Percentiles rank a stretch among this genome's conserved stretches.
These are phyloP conservation scores for Coccomyxa subellipsoidea DNA, from an alignment of 163 green algal species.

Conservation along the genomic window DNA sequence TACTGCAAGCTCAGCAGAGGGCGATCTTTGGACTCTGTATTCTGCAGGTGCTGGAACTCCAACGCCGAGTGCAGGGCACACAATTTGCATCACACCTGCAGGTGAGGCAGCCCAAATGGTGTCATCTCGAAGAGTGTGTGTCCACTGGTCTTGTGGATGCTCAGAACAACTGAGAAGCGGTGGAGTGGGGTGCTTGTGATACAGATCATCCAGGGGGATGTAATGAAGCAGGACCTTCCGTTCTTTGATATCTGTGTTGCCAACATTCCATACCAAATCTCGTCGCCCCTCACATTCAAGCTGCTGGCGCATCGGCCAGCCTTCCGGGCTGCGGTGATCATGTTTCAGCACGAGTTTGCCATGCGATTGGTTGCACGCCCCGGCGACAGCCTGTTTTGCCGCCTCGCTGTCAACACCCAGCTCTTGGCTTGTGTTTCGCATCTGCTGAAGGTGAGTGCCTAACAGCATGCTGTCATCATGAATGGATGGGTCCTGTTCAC, in stretches of 20 bases:
- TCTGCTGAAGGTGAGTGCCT: slow-evolving; percentile 73
- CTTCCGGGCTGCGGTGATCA: slow-evolving; percentile 93
- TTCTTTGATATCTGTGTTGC: slow-evolving; percentile 99
- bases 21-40: not conserved
- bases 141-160: too few species aligned
- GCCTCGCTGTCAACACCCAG: slow-evolving; percentile 94
- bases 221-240: slow-evolving; percentile 93
- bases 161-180: too few species aligned
- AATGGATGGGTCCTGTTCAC: not conserved
- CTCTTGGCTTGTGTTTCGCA: slow-evolving; percentile 86
- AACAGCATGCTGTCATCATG: not conserved
- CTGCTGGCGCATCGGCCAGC: slow-evolving; percentile 85
- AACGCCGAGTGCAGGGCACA: slow-evolving; percentile 89
- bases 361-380: slow-evolving; percentile 95
- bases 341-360: slow-evolving; percentile 99
- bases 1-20: not conserved
- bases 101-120: too few species aligned
- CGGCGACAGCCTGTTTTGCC: slow-evolving; percentile 70
- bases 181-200: not conserved
- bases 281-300: slow-evolving; percentile 98
- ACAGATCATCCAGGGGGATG: slow-evolving; percentile 94
- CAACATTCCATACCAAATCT: slow-evolving; percentile 99
- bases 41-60: slow-evolving; percentile 87
- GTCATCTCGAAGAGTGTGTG: too few species aligned
- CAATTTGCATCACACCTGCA: slow-evolving; percentile 76